These are phyloP conservation scores for Uronychia setigera DNA, from an alignment of 73 alveolate species.

Conservation along the genomic window DNA sequence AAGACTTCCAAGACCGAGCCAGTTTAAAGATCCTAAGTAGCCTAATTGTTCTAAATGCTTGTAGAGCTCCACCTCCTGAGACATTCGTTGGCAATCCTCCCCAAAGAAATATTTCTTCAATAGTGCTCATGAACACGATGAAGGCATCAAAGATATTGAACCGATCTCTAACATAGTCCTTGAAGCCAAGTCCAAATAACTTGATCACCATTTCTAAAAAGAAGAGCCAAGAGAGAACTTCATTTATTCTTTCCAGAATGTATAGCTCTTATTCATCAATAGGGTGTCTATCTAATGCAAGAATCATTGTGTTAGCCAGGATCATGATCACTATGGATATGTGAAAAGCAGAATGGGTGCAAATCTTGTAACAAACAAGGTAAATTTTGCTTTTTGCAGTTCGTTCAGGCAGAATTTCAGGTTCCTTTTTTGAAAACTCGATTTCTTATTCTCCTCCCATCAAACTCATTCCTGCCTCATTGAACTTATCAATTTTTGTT, in stretches of 20 bases:
- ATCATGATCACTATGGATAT: not conserved
- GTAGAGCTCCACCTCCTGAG: conserved; percentile 59
- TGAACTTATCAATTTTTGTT: not conserved
- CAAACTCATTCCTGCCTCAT: not conserved
- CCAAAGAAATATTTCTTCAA: conserved; percentile 32
- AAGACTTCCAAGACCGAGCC: conserved; percentile 61
- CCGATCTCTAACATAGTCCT: conserved; percentile 69
- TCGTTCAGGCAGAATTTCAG: not conserved
- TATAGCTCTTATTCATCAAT: conserved; percentile 14
- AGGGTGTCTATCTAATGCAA: conserved; percentile 68
- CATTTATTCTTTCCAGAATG: conserved; percentile 24
- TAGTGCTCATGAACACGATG: conserved; percentile 57
- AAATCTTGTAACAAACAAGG: not conserved
- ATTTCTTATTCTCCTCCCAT: not conserved
- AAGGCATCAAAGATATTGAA: conserved; percentile 76
- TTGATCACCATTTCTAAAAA: conserved; percentile 70
- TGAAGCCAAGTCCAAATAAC: conserved; percentile 66
- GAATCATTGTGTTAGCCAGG: conserved; percentile 58
- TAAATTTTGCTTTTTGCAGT: not conserved
- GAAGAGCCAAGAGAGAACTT: conserved; percentile 41
- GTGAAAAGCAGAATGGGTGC: not conserved
- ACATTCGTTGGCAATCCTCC: conserved; percentile 17
- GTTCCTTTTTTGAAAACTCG: not conserved
- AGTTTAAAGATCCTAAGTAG: conserved; percentile 72
- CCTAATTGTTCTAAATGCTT: conserved; percentile 80